Conservation (phyloP, 371 early-diverging fungal species). For the Smittium culicis region DNA sequence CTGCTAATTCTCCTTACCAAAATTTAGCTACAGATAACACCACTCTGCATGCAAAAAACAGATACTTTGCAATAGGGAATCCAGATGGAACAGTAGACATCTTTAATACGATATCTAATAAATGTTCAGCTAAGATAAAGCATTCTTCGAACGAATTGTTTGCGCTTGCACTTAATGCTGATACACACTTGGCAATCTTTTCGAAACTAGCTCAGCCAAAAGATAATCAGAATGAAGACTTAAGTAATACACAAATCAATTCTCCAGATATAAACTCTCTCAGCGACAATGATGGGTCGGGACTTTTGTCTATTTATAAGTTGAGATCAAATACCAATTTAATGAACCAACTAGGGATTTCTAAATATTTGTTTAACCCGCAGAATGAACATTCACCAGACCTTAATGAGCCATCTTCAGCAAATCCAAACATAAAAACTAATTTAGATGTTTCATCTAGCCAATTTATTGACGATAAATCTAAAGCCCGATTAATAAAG, state of each 20-base stretch:
- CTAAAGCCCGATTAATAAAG: neutral
- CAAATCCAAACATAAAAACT: neutral
- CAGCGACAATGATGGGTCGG: neutral
- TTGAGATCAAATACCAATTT: neutral
- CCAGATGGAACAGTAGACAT: neutral
- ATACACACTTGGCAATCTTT: neutral
- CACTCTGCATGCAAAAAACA: neutral
- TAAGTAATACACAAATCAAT: neutral
- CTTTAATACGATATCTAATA: neutral
- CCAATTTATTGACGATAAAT: neutral
- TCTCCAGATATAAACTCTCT: neutral
- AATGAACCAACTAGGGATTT: neutral
- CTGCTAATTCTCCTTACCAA: neutral
- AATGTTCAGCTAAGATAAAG: neutral
- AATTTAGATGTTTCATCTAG: neutral
- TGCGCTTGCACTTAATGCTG: neutral
- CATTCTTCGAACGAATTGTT: neutral
- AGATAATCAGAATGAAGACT: too few species aligned
- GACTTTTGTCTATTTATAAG: neutral
- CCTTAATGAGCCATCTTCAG: neutral
- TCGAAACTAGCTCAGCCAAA: neutral
- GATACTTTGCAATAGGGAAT: neutral
- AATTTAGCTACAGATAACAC: neutral
- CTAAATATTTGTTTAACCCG: neutral
- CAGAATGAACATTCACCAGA: neutral